Conservation (phyloP, 2,329 filamentous ascomycete species). For the Cercospora sp. region DNA sequence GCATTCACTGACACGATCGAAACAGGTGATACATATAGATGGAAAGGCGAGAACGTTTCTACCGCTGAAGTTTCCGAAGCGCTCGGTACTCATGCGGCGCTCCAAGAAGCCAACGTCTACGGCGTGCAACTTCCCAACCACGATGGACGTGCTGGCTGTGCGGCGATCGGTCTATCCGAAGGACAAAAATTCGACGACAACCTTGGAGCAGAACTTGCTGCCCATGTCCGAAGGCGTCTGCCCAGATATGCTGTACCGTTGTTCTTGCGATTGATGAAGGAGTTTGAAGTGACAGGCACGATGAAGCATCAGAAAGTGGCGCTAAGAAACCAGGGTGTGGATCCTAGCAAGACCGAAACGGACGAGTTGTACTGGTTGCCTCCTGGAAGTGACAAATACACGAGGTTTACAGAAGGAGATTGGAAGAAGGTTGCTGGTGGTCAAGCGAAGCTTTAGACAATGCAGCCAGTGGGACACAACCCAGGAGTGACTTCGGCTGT, state of each 20-base stretch:
- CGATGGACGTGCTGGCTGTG: conserved; percentile 82
- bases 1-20: background rate
- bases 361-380: conserved; percentile 67
- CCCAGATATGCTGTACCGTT: conserved; percentile 75
- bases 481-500: background rate
- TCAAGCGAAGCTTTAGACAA: conserved; percentile 66
- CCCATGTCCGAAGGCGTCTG: conserved; percentile 58
- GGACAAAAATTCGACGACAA: conserved; percentile 40
- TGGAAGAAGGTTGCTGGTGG: conserved; percentile 70
- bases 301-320: conserved; percentile 84
- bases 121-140: conserved; percentile 77
- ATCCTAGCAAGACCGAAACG: conserved; percentile 56
- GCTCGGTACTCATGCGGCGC: conserved; percentile 63
- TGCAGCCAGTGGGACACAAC: background rate
- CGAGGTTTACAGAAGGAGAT: conserved; percentile 64
- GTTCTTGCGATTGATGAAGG: conserved; percentile 68
- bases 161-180: conserved; percentile 60
- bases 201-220: conserved; percentile 55
- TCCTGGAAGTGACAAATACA: conserved; percentile 60
- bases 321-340: conserved; percentile 71
- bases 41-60: conserved; percentile 61
- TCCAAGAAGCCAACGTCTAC: conserved; percentile 83
- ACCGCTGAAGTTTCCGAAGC: conserved; percentile 71
- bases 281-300: conserved; percentile 72
- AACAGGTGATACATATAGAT: conserved; percentile 70